These are phyloP conservation scores for Coemansia sp. DNA, from an alignment of 192 early-diverging fungal genomes.

Conservation along the genomic window DNA sequence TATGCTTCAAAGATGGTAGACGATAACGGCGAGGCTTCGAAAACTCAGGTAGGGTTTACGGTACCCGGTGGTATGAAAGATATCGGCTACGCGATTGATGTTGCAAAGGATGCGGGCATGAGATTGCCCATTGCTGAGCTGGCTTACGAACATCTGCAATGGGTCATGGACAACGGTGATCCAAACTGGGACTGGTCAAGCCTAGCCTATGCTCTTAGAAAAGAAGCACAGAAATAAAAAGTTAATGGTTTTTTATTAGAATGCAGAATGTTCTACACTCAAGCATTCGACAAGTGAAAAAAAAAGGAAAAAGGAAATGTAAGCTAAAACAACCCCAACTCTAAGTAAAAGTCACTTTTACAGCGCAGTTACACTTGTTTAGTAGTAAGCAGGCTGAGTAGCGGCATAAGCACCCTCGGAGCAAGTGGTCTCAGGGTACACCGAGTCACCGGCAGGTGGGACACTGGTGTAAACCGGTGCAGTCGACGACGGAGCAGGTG, in stretches of 20 bases:
- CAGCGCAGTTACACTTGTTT: neutral
- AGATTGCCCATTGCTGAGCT: constrained; percentile 39
- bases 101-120: constrained; percentile 34
- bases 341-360: too few relatives aligned
- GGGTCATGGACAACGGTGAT: constrained; percentile 37
- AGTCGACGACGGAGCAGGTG: constrained; percentile 12
- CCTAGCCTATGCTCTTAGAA: constrained; percentile 37
- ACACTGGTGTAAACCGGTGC: constrained; percentile 21
- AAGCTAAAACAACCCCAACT: neutral
- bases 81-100: constrained; percentile 36
- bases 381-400: constrained; percentile 26
- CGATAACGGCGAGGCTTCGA: constrained; percentile 30
- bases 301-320: neutral
- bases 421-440: constrained; percentile 38
- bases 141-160: constrained; percentile 33
- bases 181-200: constrained; percentile 46
- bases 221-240: neutral
- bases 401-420: constrained; percentile 16
- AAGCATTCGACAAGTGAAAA: neutral
- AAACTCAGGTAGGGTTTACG: constrained; percentile 37
- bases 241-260: constrained; percentile 8
- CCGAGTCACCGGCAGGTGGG: constrained; percentile 9
- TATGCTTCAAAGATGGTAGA: constrained; percentile 54
- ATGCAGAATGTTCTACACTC: constrained; percentile 11
- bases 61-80: constrained; percentile 45